Conservation (phyloP, 2,329 filamentous ascomycete species). For the Aspergillus vadensis region DNA sequence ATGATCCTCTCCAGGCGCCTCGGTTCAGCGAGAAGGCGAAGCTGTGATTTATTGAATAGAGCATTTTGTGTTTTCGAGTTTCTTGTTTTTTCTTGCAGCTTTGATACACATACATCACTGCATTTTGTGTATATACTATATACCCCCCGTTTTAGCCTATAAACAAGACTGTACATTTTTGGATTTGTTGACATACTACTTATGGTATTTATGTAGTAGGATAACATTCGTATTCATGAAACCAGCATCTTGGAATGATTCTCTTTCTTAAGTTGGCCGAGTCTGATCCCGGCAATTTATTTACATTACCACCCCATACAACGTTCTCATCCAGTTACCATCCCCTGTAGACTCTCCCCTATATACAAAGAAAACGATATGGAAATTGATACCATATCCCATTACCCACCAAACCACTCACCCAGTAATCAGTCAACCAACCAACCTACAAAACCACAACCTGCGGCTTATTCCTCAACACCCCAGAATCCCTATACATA, state of each 20-base stretch:
- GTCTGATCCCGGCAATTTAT: no score
- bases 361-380: no score
- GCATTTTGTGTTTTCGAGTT: not conserved
- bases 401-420: not conserved
- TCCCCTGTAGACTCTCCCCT: no score
- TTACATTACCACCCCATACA: no score
- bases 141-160: not conserved
- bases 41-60: slow-evolving; percentile 29
- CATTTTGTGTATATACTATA: not conserved
- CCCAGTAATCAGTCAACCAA: not conserved
- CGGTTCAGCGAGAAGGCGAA: slow-evolving; percentile 53
- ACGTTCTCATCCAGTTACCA: no score
- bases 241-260: no score
- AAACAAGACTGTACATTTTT: not conserved
- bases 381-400: no score
- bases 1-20: slow-evolving; percentile 57
- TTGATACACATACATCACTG: not conserved
- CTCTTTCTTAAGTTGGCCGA: no score
- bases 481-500: slow-evolving; percentile 42
- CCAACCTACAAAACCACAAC: slow-evolving; percentile 32
- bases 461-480: slow-evolving; percentile 40
- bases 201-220: no score
- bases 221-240: no score
- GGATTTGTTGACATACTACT: no score
- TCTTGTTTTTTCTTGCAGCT: not conserved